Evolutionary conservation across 2,329 filamentous ascomycete genomes (phyloP).

Genomic region (Beauveria asiatica): DNA sequence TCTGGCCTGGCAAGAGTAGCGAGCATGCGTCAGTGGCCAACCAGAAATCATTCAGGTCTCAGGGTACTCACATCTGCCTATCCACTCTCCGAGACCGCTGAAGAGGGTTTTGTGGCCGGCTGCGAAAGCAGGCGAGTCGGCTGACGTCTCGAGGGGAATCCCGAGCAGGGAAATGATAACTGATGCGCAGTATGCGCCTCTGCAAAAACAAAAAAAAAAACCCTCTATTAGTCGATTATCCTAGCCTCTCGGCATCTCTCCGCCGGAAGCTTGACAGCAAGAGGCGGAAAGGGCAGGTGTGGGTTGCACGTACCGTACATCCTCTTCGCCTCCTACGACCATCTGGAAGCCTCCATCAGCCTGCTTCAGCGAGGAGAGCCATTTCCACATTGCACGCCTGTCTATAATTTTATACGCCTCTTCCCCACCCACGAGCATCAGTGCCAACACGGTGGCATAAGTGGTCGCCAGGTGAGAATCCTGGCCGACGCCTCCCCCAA

Average conservation of each 20-base stretch:
- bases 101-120: conserved; percentile 57
- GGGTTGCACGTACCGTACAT: conserved; percentile 60
- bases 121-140: conserved; percentile 58
- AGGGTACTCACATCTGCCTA: conserved; percentile 61
- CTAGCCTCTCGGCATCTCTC: background rate
- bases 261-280: background rate
- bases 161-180: conserved; percentile 76
- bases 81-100: conserved; percentile 68
- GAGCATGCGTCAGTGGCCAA: background rate
- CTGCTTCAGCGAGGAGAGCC: conserved; percentile 81
- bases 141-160: conserved; percentile 70
- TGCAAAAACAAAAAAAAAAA: conserved; percentile 26
- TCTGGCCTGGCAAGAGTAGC: conserved; percentile 55
- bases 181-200: conserved; percentile 86
- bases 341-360: conserved; percentile 84
- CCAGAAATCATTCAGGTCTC: background rate
- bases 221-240: conserved; percentile 6
- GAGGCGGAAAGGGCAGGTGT: background rate
- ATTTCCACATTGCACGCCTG: conserved; percentile 80
- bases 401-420: conserved; percentile 70
- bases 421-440: conserved; percentile 69
- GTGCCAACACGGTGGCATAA: conserved; percentile 73
- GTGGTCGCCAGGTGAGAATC: conserved; percentile 80
- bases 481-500: conserved; percentile 90
- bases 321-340: conserved; percentile 78